These are phyloP conservation scores for Crithidia brevicula DNA, from an alignment of 208 protist species.

Conservation along the genomic window DNA sequence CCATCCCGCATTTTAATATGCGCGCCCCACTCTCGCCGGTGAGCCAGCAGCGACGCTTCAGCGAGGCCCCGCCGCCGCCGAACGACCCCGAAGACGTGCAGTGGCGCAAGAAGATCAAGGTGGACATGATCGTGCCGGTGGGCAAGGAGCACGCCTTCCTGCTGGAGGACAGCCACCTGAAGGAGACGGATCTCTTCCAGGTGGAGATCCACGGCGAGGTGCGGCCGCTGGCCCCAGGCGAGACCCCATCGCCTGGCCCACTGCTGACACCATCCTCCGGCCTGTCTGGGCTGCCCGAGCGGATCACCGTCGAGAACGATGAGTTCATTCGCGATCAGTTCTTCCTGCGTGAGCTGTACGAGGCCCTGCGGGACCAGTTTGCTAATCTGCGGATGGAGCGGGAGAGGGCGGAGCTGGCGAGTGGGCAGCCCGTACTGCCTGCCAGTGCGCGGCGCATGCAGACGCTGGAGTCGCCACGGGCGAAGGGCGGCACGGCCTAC, in stretches of 20 bases:
- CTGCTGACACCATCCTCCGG: slow-evolving; percentile 50
- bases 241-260: slow-evolving; percentile 44
- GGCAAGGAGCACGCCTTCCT: slow-evolving; percentile 56
- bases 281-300: slow-evolving; percentile 30
- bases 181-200: slow-evolving; percentile 65
- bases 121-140: slow-evolving; percentile 48
- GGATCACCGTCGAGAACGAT: slow-evolving; percentile 44
- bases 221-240: slow-evolving; percentile 37
- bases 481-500: slow-evolving; percentile 21
- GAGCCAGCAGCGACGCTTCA: slow-evolving; percentile 21
- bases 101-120: slow-evolving; percentile 81
- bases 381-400: slow-evolving; percentile 48
- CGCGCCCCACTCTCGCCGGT: slow-evolving; percentile 22
- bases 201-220: slow-evolving; percentile 59
- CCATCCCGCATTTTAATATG: slow-evolving; percentile 13
- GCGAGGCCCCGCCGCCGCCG: slow-evolving; percentile 25
- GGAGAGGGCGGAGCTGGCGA: slow-evolving; percentile 35
- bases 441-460: slow-evolving; percentile 30
- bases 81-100: slow-evolving; percentile 32
- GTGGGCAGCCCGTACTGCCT: slow-evolving; percentile 20
- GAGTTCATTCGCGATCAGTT: slow-evolving; percentile 61
- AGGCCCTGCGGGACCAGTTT: slow-evolving; percentile 70
- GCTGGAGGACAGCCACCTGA: slow-evolving; percentile 52
- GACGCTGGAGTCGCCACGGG: slow-evolving; percentile 60
- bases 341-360: slow-evolving; percentile 68